These are phyloP conservation scores for Boletales sp. DNA, from an alignment of 768 basidiomycete species.

Conservation along the genomic window DNA sequence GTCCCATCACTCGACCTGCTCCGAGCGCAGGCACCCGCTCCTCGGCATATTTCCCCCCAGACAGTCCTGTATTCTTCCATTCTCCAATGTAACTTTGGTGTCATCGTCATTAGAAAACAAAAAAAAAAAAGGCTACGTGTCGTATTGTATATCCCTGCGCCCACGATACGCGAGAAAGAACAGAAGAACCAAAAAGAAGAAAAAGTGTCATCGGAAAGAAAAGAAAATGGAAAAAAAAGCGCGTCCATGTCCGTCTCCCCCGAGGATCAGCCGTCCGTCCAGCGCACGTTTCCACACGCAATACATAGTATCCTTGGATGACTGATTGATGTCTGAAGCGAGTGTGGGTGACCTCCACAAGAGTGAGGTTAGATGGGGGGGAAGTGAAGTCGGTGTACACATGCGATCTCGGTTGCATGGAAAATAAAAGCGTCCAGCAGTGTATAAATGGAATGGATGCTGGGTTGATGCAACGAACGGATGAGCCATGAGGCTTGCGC, in stretches of 20 bases:
- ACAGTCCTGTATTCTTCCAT: slow-evolving; percentile 14
- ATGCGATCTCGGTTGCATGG: slow-evolving; percentile 13
- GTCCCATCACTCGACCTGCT: background rate
- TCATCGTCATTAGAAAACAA: slow-evolving; percentile 27
- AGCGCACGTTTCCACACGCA: slow-evolving; percentile 26
- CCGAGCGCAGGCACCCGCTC: slow-evolving; percentile 14
- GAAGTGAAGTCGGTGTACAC: no score
- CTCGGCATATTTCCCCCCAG: slow-evolving; percentile 7
- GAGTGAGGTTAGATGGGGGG: background rate
- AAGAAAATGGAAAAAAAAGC: background rate
- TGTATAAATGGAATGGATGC: slow-evolving; percentile 16
- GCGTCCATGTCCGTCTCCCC: slow-evolving; percentile 26
- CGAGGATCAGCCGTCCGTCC: slow-evolving; percentile 17
- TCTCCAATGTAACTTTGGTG: slow-evolving; percentile 3
- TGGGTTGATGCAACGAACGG: slow-evolving; percentile 27
- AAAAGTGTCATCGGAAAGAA: slow-evolving; percentile 12
- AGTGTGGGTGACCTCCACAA: slow-evolving; percentile 17
- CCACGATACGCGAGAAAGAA: slow-evolving; percentile 12
- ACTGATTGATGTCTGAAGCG: slow-evolving; percentile 13
- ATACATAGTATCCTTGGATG: slow-evolving; percentile 19
- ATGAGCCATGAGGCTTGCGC: slow-evolving; percentile 13
- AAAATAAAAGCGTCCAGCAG: slow-evolving; percentile 21
- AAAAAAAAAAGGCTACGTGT: slow-evolving; percentile 13
- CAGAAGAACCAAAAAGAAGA: slow-evolving; percentile 13
- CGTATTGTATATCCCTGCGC: slow-evolving; percentile 28